Evolutionary conservation across 345 rosid species (phyloP).

Genomic region (Camelina hispida): DNA sequence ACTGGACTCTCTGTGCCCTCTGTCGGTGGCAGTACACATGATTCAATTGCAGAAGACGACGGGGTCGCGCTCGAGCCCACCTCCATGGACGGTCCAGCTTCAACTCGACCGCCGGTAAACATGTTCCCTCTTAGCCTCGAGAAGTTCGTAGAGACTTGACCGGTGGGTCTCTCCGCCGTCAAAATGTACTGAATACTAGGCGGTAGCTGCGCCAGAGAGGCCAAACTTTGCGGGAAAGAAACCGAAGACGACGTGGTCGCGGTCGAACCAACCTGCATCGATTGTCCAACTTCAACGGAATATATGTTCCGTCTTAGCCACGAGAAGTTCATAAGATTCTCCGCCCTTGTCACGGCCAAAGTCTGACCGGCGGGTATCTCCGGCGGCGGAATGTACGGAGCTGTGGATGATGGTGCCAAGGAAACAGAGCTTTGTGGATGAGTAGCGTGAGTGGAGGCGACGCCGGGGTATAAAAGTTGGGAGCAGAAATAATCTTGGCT

Average conservation of each 20-base stretch:
- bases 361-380: not conserved
- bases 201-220: no score
- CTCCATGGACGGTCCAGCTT: no score
- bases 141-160: no score
- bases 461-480: constrained; percentile 52
- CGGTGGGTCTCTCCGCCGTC: no score
- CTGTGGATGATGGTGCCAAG: not conserved
- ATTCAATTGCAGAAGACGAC: not conserved
- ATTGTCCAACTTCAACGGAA: constrained; percentile 15
- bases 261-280: constrained; percentile 18
- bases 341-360: not conserved
- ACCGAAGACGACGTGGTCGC: not conserved
- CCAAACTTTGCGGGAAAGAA: no score
- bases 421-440: constrained; percentile 14
- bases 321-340: constrained; percentile 25
- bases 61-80: no score
- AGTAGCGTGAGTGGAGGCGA: not conserved
- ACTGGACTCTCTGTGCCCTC: not conserved
- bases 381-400: not conserved
- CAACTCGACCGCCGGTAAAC: no score
- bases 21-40: constrained; percentile 4
- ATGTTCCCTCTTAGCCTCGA: no score
- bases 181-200: no score
- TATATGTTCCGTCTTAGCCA: not conserved
- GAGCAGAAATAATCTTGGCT: constrained; percentile 47